Conservation (phyloP, 805 yeast species). For the Ogataea philodendri region DNA sequence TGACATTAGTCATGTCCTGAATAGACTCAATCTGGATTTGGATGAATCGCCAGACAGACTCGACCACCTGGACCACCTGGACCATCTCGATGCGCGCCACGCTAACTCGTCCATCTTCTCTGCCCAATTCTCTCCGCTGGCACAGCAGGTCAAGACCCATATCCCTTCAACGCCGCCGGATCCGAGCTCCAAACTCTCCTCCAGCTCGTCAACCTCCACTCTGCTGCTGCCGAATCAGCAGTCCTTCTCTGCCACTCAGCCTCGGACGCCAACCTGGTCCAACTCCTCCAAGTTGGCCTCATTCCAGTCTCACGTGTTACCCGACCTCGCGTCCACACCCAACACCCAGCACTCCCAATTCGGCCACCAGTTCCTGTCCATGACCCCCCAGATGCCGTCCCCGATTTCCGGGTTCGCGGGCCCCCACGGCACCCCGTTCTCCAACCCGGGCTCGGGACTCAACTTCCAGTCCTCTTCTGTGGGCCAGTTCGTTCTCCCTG, state of each 20-base stretch:
- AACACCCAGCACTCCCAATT: slow-evolving; percentile 15
- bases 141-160: slow-evolving; percentile 16
- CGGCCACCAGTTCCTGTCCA: slow-evolving; percentile 20
- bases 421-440: slow-evolving; percentile 24
- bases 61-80: slow-evolving; percentile 5
- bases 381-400: slow-evolving; percentile 25
- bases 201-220: slow-evolving; percentile 15
- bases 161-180: slow-evolving; percentile 31
- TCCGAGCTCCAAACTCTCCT: slow-evolving; percentile 18
- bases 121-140: slow-evolving; percentile 27
- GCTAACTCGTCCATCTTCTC: slow-evolving; percentile 23
- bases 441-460: slow-evolving; percentile 15
- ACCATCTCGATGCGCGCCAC: slow-evolving; percentile 1
- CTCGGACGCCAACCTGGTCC: slow-evolving; percentile 39
- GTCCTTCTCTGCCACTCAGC: slow-evolving; percentile 21
- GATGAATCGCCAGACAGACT: slow-evolving; percentile 15
- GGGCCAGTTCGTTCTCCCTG: slow-evolving; percentile 26
- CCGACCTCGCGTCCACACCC: slow-evolving; percentile 26
- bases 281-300: slow-evolving; percentile 17
- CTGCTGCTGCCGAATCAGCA: slow-evolving; percentile 15
- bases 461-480: slow-evolving; percentile 17
- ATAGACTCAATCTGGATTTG: slow-evolving; percentile 43
- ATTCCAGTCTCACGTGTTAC: slow-evolving; percentile 21
- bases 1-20: slow-evolving; percentile 49
- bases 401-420: slow-evolving; percentile 18